These are phyloP conservation scores for Mortierella sp. DNA, from an alignment of 371 early-diverging fungal species.

Conservation along the genomic window DNA sequence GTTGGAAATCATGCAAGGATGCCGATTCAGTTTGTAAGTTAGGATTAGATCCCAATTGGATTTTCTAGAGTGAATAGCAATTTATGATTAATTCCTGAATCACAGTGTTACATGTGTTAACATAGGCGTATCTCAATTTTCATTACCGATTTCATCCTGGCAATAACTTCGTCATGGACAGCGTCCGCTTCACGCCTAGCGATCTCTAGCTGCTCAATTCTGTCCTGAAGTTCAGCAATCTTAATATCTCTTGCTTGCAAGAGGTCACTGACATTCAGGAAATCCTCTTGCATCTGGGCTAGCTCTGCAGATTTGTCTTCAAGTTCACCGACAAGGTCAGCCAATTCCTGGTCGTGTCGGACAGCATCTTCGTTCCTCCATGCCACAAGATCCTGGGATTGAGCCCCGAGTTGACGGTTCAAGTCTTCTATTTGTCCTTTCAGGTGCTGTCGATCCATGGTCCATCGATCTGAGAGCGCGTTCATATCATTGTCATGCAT, in stretches of 20 bases:
- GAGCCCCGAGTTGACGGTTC: slow-evolving; percentile 31
- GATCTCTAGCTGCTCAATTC: slow-evolving; percentile 23
- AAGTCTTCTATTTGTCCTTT: slow-evolving; percentile 18
- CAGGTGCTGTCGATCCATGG: slow-evolving; percentile 41
- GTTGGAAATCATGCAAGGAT: slow-evolving; percentile 26
- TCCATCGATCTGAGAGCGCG: slow-evolving; percentile 51
- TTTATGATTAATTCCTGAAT: not conserved
- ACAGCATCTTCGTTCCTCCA: slow-evolving; percentile 30
- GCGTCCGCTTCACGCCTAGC: slow-evolving; percentile 23
- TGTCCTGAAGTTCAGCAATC: slow-evolving; percentile 35
- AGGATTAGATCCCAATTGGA: slow-evolving; percentile 11
- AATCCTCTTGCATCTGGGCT: slow-evolving; percentile 17
- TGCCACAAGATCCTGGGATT: slow-evolving; percentile 34
- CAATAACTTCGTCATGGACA: slow-evolving; percentile 47
- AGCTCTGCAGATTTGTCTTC: slow-evolving; percentile 42
- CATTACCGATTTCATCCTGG: slow-evolving; percentile 37
- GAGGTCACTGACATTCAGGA: slow-evolving; percentile 11
- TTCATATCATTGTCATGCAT: slow-evolving; percentile 47
- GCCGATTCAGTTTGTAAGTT: slow-evolving; percentile 16
- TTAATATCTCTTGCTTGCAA: slow-evolving; percentile 23
- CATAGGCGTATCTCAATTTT: not conserved
- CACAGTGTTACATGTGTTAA: not conserved
- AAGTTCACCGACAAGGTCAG: slow-evolving; percentile 42
- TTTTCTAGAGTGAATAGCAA: slow-evolving; percentile 28
- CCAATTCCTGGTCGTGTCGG: slow-evolving; percentile 40